These are phyloP conservation scores for Dysphania ambrosioides DNA, from an alignment of 148 eudicot genomes.

Conservation along the genomic window DNA sequence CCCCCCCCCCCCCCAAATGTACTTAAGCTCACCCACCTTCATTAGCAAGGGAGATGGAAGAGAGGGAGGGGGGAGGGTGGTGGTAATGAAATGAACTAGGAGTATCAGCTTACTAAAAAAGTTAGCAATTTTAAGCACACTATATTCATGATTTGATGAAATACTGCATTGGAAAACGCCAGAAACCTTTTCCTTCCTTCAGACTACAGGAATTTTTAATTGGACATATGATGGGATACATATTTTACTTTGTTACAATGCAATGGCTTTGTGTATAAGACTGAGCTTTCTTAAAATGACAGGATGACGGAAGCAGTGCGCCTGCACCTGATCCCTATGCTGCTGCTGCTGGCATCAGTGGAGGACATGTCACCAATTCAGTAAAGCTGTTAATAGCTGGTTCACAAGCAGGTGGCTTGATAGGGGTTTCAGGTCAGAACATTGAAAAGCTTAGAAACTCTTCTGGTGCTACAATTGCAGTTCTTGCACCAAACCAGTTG, in stretches of 20 bases:
- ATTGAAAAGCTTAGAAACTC: slow-evolving; percentile 74
- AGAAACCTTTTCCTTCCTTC: neutral
- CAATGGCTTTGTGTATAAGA: neutral
- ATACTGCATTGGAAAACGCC: neutral
- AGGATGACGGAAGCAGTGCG: slow-evolving; percentile 58
- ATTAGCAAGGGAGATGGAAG: neutral
- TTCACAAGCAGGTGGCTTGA: slow-evolving; percentile 90
- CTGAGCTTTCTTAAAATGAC: slow-evolving; percentile 6
- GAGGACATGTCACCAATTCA: slow-evolving; percentile 64
- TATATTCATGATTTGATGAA: neutral
- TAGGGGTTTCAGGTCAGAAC: slow-evolving; percentile 88
- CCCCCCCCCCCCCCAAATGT: too few relatives aligned
- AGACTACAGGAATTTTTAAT: too few relatives aligned
- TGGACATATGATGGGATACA: neutral
- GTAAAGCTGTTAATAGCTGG: slow-evolving; percentile 83
- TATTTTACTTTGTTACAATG: neutral
- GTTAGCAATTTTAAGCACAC: neutral
- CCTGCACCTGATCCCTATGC: slow-evolving; percentile 37
- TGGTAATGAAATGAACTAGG: too few relatives aligned
- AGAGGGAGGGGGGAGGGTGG: too few relatives aligned
- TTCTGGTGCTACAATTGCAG: slow-evolving; percentile 79
- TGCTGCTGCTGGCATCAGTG: slow-evolving; percentile 34
- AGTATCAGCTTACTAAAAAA: neutral
- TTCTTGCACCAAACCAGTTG: slow-evolving; percentile 76
- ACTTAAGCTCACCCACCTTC: neutral